A percentile compares a stretch with the other conserved stretches of the same genome.
phyloP scores from a whole-genome alignment of 1,284 basidiomycete species.

The Wallemia mellicola region DNA sequence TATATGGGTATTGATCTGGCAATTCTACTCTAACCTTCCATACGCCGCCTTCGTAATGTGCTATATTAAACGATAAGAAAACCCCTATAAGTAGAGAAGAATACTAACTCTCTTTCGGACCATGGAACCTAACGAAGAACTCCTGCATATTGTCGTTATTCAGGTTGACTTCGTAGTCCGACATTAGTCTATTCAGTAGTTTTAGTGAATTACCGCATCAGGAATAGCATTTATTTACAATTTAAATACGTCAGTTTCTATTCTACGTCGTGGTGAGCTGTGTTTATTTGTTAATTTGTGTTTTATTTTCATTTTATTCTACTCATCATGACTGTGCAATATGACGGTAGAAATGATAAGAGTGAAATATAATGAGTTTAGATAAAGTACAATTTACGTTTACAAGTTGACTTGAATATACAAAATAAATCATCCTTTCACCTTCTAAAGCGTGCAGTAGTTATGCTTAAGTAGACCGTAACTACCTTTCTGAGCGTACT shows the following conservation, averaged over 20 bases:
- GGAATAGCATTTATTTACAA: conserved; percentile 27
- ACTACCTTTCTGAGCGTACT: background rate
- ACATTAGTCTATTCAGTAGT: conserved; percentile 43
- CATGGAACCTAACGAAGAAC: conserved; percentile 86
- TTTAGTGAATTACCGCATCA: conserved; percentile 3
- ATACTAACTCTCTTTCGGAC: conserved; percentile 67
- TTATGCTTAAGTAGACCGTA: background rate
- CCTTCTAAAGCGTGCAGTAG: background rate
- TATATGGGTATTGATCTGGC: conserved; percentile 97
- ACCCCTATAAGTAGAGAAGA: conserved; percentile 1
- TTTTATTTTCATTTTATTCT: too few relatives aligned
- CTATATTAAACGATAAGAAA: conserved; percentile 19
- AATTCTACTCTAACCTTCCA: conserved; percentile 99
- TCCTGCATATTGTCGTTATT: conserved; percentile 98
- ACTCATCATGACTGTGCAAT: background rate
- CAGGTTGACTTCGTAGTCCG: conserved; percentile 82
- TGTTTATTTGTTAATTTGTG: too few relatives aligned
- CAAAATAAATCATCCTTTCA: background rate
- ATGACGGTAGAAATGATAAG: too few relatives aligned
- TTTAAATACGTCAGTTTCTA: conserved; percentile 99
- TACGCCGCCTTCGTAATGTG: conserved; percentile 77
- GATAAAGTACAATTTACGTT: too few relatives aligned
- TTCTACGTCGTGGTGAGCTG: conserved; percentile 59
- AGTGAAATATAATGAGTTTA: too few relatives aligned
- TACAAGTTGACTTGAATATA: background rate